Evolutionary conservation across 2,329 filamentous ascomycete species (phyloP).

Genomic region (Rutstroemia sp.): DNA sequence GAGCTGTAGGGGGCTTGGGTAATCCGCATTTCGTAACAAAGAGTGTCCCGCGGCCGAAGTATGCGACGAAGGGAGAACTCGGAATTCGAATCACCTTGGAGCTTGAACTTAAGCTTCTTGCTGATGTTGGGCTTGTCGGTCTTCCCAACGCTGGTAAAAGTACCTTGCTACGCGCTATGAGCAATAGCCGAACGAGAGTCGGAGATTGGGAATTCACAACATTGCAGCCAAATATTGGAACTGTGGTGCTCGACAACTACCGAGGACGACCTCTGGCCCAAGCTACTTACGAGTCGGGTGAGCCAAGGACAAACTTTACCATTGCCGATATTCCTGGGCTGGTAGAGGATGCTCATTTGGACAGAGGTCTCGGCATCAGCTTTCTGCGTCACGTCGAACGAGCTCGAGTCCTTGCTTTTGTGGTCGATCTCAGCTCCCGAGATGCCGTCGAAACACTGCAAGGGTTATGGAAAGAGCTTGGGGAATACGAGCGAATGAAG

Average conservation of each 20-base stretch:
- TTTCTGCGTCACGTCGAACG: conserved; percentile 94
- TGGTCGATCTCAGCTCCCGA: conserved; percentile 74
- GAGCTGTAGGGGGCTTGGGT: conserved; percentile 81
- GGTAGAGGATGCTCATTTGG: conserved; percentile 85
- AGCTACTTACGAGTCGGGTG: conserved; percentile 39
- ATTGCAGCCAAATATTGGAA: conserved; percentile 89
- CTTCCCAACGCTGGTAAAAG: conserved; percentile 95
- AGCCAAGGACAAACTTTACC: conserved; percentile 71
- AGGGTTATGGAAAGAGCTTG: conserved; percentile 83
- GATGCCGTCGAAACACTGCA: conserved; percentile 74
- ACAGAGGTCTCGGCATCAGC: conserved; percentile 82
- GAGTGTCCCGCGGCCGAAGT: conserved; percentile 68
- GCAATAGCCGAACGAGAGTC: conserved; percentile 79
- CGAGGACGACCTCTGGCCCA: conserved; percentile 58
- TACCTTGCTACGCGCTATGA: conserved; percentile 80
- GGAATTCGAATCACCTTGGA: conserved; percentile 74
- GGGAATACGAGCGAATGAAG: conserved; percentile 64
- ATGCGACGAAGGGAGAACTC: conserved; percentile 78
- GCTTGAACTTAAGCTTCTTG: conserved; percentile 88
- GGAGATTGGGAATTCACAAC: conserved; percentile 98
- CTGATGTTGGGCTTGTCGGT: conserved; percentile 89
- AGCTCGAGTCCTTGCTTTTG: conserved; percentile 86
- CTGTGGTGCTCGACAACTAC: conserved; percentile 84
- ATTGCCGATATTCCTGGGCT: conserved; percentile 94
- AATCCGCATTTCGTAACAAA: conserved; percentile 88